Evolutionary conservation across 345 rosid genomes (phyloP).

Genomic region (Orychophragmus violaceus): DNA sequence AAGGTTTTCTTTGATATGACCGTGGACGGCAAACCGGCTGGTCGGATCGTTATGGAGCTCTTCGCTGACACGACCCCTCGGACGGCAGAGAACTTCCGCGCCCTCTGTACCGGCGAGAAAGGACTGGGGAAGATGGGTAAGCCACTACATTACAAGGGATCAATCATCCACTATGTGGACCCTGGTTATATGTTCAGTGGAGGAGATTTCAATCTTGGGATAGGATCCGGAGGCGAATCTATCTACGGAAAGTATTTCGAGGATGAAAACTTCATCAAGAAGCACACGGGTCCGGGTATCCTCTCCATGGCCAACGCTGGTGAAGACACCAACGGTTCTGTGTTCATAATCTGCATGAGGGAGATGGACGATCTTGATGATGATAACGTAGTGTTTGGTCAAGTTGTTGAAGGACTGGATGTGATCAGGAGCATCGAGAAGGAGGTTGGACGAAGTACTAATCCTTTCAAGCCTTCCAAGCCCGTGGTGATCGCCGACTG

Average conservation of each 20-base stretch:
- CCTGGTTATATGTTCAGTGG: slow-evolving; percentile 43
- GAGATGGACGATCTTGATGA: not conserved
- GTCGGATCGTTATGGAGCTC: slow-evolving; percentile 44
- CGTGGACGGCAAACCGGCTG: slow-evolving; percentile 29
- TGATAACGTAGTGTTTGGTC: slow-evolving; percentile 42
- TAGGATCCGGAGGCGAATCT: slow-evolving; percentile 41
- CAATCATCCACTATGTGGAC: slow-evolving; percentile 39
- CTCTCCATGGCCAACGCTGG: slow-evolving; percentile 52
- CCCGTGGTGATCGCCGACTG: too few relatives aligned
- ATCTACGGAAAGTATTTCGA: slow-evolving; percentile 36
- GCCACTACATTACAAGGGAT: slow-evolving; percentile 59
- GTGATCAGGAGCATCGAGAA: slow-evolving; percentile 26
- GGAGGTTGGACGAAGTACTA: too few relatives aligned
- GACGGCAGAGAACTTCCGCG: slow-evolving; percentile 56
- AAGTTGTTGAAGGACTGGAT: slow-evolving; percentile 43
- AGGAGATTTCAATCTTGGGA: slow-evolving; percentile 31
- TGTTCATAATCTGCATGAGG: slow-evolving; percentile 38
- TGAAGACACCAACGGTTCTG: too few relatives aligned
- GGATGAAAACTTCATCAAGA: slow-evolving; percentile 46
- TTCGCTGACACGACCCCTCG: slow-evolving; percentile 33
- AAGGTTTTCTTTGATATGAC: slow-evolving; percentile 39
- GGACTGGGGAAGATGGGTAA: slow-evolving; percentile 36
- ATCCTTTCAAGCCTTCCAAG: slow-evolving; percentile 38
- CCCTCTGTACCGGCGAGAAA: slow-evolving; percentile 17
- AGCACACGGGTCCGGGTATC: slow-evolving; percentile 46